Conservation (phyloP, 805 yeast species). For the Kuraishia capsulata region DNA sequence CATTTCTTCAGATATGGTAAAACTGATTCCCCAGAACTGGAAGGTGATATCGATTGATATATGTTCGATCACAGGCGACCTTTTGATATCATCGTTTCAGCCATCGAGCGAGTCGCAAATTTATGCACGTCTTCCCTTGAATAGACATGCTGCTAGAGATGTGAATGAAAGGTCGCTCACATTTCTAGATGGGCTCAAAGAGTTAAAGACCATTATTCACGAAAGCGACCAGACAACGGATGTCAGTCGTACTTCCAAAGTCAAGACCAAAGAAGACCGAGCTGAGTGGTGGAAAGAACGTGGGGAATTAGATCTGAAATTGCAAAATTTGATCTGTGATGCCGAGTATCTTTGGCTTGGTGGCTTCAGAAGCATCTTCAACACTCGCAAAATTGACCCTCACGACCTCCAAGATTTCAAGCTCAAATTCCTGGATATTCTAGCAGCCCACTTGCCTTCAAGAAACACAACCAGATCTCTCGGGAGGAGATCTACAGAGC, state of each 20-base stretch:
- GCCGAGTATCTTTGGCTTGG: slow-evolving; percentile 70
- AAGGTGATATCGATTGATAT: slow-evolving; percentile 50
- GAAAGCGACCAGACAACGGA: slow-evolving; percentile 58
- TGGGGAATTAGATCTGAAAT: slow-evolving; percentile 45
- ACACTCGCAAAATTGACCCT: slow-evolving; percentile 18
- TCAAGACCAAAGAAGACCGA: slow-evolving; percentile 50
- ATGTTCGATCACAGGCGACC: slow-evolving; percentile 47
- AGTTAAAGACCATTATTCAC: slow-evolving; percentile 41
- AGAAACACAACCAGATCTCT: slow-evolving; percentile 18
- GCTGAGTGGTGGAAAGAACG: slow-evolving; percentile 74
- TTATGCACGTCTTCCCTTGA: slow-evolving; percentile 47
- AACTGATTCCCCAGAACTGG: slow-evolving; percentile 41
- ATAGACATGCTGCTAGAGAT: slow-evolving; percentile 36
- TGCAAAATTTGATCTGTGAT: slow-evolving; percentile 42
- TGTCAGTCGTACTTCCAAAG: slow-evolving; percentile 37
- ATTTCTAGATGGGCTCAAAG: slow-evolving; percentile 35
- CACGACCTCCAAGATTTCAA: slow-evolving; percentile 24
- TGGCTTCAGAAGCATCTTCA: slow-evolving; percentile 62
- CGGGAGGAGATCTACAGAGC: slow-evolving; percentile 7
- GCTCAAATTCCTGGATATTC: slow-evolving; percentile 24
- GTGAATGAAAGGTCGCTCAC: slow-evolving; percentile 30
- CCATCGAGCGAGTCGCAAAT: slow-evolving; percentile 21
- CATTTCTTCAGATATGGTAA: too few species aligned
- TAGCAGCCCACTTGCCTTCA: slow-evolving; percentile 40
- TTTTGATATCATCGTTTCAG: slow-evolving; percentile 41